A percentile compares a stretch with the other conserved stretches of the same genome.
Evolutionary conservation across 257 asterid genomes (phyloP).

Genomic region (Rauvolfia tetraphylla): DNA sequence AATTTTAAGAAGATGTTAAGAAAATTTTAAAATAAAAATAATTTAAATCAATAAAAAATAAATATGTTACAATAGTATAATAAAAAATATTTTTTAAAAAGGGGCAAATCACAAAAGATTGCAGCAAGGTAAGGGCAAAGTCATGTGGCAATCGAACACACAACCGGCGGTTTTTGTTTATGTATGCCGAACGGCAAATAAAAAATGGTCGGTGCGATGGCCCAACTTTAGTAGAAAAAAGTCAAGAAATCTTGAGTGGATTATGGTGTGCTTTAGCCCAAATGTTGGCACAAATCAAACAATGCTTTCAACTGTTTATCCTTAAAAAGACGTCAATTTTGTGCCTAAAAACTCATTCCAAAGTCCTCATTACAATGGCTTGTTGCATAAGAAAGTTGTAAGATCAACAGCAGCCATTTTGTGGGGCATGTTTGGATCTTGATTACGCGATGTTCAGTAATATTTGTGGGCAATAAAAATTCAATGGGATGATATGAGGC

Average conservation of each 20-base stretch:
- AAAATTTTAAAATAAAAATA: too few species aligned
- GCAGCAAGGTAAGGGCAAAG: too few species aligned
- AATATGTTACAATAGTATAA: too few species aligned
- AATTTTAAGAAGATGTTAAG: too few species aligned
- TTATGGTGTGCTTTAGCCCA: slow-evolving; percentile 13
- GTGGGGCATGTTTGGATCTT: background rate
- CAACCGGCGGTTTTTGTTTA: background rate
- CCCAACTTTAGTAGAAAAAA: background rate
- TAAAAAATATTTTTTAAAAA: too few species aligned
- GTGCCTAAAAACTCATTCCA: background rate
- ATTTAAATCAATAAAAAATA: too few species aligned
- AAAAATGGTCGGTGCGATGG: slow-evolving; percentile 13
- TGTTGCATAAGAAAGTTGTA: slow-evolving; percentile 1
- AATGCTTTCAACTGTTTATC: background rate
- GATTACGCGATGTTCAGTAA: background rate
- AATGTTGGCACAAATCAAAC: slow-evolving; percentile 17
- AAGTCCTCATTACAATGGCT: background rate
- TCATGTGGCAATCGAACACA: background rate
- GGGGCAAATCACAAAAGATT: too few species aligned
- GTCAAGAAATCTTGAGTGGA: background rate
- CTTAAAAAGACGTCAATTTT: background rate
- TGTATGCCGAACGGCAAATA: too few species aligned
- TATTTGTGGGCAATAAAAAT: background rate
- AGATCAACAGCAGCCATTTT: background rate
- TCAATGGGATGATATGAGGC: background rate